These are phyloP conservation scores for Umbelopsis ramanniana DNA, from an alignment of 192 early-diverging fungal species.

Conservation along the genomic window DNA sequence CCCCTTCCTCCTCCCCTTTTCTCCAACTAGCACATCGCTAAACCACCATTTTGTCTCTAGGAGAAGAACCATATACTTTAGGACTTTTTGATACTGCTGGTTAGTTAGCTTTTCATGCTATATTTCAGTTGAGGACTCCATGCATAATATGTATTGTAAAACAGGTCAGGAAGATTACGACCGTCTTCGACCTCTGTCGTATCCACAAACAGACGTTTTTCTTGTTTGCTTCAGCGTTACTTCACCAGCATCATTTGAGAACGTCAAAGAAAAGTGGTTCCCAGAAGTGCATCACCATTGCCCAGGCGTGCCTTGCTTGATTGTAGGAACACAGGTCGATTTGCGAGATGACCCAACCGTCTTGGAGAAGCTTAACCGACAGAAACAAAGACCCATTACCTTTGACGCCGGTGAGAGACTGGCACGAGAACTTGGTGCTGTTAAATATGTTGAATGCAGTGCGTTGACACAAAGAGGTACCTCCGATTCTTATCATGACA, in stretches of 20 bases:
- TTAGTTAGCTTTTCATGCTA: slow-evolving; percentile 28
- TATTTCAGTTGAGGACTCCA: background rate
- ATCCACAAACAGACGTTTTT: slow-evolving; percentile 96
- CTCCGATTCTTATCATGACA: background rate
- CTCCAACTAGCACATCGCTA: background rate
- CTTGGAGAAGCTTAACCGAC: slow-evolving; percentile 78
- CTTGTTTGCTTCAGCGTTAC: slow-evolving; percentile 94
- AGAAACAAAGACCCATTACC: slow-evolving; percentile 83
- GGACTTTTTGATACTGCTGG: slow-evolving; percentile 95
- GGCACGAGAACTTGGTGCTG: slow-evolving; percentile 80
- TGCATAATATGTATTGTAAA: background rate
- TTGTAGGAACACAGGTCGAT: slow-evolving; percentile 93
- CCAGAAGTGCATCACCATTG: slow-evolving; percentile 96
- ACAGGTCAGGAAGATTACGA: slow-evolving; percentile 95
- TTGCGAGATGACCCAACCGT: slow-evolving; percentile 82
- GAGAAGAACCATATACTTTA: slow-evolving; percentile 91
- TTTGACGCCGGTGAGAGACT: slow-evolving; percentile 82
- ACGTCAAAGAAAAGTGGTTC: slow-evolving; percentile 96
- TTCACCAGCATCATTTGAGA: slow-evolving; percentile 91
- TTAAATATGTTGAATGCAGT: slow-evolving; percentile 94
- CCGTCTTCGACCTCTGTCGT: slow-evolving; percentile 90
- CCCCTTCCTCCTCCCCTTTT: background rate
- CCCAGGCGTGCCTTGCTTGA: slow-evolving; percentile 92
- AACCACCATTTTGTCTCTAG: slow-evolving; percentile 13
- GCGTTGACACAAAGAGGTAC: slow-evolving; percentile 80